These are phyloP conservation scores for Fusarium cicatricum DNA, from an alignment of 2,329 filamentous ascomycete genomes.

Conservation along the genomic window DNA sequence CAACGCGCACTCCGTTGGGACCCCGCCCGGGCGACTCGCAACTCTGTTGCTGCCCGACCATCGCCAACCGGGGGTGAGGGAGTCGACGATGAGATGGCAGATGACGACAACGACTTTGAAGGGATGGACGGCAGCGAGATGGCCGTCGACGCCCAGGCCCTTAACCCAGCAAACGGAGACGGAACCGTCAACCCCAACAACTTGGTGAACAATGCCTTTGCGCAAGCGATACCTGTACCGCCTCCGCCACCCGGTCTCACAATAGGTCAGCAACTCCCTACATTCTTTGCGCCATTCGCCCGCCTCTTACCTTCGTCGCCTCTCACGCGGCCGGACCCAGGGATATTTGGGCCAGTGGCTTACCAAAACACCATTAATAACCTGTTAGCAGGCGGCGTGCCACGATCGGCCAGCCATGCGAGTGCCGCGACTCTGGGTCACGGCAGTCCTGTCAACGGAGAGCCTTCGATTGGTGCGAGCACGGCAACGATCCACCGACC, in stretches of 20 bases:
- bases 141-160: conserved; percentile 46
- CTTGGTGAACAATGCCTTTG: conserved; percentile 17
- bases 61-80: conserved; percentile 39
- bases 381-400: conserved; percentile 36
- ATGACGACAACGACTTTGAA: conserved; percentile 56
- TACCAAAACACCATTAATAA: conserved; percentile 44
- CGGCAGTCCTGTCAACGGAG: conserved; percentile 36
- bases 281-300: conserved; percentile 25
- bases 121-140: conserved; percentile 51
- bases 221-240: conserved; percentile 42
- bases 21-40: conserved; percentile 11
- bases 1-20: conserved; percentile 14
- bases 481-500: conserved; percentile 48
- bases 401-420: conserved; percentile 32
- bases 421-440: conserved; percentile 44
- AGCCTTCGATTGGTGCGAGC: conserved; percentile 45
- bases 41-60: conserved; percentile 10
- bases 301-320: conserved; percentile 30
- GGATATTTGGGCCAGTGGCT: conserved; percentile 30
- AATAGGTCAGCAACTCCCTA: conserved; percentile 40
- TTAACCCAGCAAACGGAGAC: conserved; percentile 36
- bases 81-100: conserved; percentile 54
- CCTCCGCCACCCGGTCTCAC: conserved; percentile 38
- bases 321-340: conserved; percentile 25
- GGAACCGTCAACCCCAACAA: conserved; percentile 8